These are phyloP conservation scores for Trametes sanguinea DNA, from an alignment of 768 basidiomycete genomes.

Conservation along the genomic window DNA sequence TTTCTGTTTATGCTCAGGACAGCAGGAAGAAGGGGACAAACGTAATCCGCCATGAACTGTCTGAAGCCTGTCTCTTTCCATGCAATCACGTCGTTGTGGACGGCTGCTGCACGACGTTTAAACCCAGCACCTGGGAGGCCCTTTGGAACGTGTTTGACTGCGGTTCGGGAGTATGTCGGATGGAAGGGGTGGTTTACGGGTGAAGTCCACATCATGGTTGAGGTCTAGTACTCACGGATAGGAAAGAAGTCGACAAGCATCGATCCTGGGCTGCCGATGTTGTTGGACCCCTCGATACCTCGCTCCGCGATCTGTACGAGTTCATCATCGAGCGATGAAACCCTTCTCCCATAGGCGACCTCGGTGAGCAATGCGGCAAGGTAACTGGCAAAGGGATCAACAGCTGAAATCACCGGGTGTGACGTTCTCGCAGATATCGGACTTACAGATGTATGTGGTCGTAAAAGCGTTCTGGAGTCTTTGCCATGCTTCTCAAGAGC, in stretches of 20 bases:
- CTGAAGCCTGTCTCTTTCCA: constrained; percentile 28
- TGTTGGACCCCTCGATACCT: constrained; percentile 12
- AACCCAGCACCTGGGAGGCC: constrained; percentile 39
- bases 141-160: constrained; percentile 30
- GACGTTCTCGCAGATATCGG: background rate
- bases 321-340: constrained; percentile 29
- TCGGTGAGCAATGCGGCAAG: constrained; percentile 22
- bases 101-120: constrained; percentile 26
- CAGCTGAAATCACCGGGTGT: no score
- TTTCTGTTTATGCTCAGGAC: background rate
- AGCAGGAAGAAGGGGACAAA: background rate
- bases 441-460: constrained; percentile 3
- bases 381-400: constrained; percentile 18
- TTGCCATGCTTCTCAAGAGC: constrained; percentile 13
- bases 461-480: constrained; percentile 8
- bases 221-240: constrained; percentile 11
- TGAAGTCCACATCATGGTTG: background rate
- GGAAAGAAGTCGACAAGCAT: constrained; percentile 30
- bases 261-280: constrained; percentile 20
- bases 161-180: no score
- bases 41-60: background rate
- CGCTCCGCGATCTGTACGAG: constrained; percentile 27
- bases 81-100: constrained; percentile 17
- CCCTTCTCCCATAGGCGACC: constrained; percentile 28
- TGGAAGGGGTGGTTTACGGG: no score